Percentiles rank a stretch among this genome's conserved stretches.
Conservation (phyloP, 169 alveolate species). For the Plasmodium gallinaceum region DNA sequence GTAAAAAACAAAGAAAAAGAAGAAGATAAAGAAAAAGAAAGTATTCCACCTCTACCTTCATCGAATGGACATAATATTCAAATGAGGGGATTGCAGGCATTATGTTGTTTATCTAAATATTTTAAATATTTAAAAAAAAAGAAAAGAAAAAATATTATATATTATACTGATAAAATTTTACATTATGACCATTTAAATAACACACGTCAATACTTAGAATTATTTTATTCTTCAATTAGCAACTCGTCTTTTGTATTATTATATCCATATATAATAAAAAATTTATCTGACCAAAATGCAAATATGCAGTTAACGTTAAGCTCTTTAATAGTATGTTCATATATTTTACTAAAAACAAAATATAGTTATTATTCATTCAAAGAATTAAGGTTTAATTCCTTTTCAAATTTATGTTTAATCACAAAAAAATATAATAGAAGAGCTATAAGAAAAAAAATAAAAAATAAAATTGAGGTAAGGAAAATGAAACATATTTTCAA, state of each 20-base stretch:
- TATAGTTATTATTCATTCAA: constrained; percentile 46
- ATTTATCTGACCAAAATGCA: neutral
- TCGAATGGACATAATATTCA: constrained; percentile 77
- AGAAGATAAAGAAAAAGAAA: neutral
- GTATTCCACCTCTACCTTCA: constrained; percentile 77
- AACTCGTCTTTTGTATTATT: constrained; percentile 45
- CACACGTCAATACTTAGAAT: constrained; percentile 66
- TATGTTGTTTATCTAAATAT: constrained; percentile 73
- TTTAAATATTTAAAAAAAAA: constrained; percentile 33
- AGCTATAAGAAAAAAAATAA: neutral
- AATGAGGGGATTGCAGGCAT: constrained; percentile 77
- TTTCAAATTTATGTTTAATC: neutral
- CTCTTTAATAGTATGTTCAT: constrained; percentile 27
- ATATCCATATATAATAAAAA: constrained; percentile 29
- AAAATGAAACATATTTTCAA: constrained; percentile 28
- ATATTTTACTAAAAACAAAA: constrained; percentile 28
- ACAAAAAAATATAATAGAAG: neutral
- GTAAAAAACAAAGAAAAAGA: neutral
- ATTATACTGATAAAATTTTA: constrained; percentile 18
- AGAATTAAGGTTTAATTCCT: constrained; percentile 17
- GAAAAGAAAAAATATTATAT: constrained; percentile 23
- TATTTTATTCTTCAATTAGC: constrained; percentile 26
- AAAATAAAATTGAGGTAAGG: constrained; percentile 2
- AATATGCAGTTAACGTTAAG: constrained; percentile 28
- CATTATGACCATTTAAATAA: constrained; percentile 31